Evolutionary conservation across 495 filamentous ascomycete genomes (phyloP).

Genomic region (Penicillium crystallinum): DNA sequence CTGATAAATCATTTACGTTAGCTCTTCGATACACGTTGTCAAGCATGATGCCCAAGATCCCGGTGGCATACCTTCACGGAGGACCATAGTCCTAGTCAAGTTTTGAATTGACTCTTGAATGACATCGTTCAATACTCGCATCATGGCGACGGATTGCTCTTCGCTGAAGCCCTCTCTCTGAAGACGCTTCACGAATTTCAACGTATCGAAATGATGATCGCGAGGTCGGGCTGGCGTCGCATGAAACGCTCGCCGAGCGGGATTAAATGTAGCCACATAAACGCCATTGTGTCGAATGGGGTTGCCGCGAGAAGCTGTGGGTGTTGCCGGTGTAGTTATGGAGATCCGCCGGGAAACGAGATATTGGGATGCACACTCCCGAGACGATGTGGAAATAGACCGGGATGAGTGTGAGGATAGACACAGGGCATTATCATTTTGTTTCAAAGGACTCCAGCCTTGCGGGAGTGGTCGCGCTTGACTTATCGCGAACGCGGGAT

Average conservation of each 20-base stretch:
- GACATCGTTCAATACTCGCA: slow-evolving; percentile 94
- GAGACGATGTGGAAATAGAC: slow-evolving; percentile 19
- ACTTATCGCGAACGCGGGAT: slow-evolving; percentile 24
- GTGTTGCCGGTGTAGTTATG: slow-evolving; percentile 5
- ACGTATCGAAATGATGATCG: slow-evolving; percentile 97
- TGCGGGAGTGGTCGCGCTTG: slow-evolving; percentile 20
- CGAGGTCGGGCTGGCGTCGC: slow-evolving; percentile 53
- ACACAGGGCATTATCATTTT: slow-evolving; percentile 17
- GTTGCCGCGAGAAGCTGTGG: slow-evolving; percentile 17
- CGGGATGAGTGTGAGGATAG: slow-evolving; percentile 14
- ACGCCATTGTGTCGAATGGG: slow-evolving; percentile 46
- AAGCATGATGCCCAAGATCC: neutral
- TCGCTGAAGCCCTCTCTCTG: slow-evolving; percentile 92
- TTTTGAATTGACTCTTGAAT: slow-evolving; percentile 99
- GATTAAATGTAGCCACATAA: slow-evolving; percentile 39
- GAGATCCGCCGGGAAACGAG: slow-evolving; percentile 22
- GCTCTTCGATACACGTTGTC: neutral
- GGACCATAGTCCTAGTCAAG: slow-evolving; percentile 95
- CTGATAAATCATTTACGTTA: slow-evolving; percentile 20
- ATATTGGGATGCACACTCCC: slow-evolving; percentile 9
- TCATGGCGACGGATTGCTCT: slow-evolving; percentile 91
- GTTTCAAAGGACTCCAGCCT: slow-evolving; percentile 21
- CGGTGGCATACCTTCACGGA: slow-evolving; percentile 66
- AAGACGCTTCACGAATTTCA: slow-evolving; percentile 92
- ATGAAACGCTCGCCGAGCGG: slow-evolving; percentile 59